Evolutionary conservation across 2,329 filamentous ascomycete species (phyloP), one percentile per base, ranked within the genome.

Genomic region (Akanthomyces lecanii): DNA sequence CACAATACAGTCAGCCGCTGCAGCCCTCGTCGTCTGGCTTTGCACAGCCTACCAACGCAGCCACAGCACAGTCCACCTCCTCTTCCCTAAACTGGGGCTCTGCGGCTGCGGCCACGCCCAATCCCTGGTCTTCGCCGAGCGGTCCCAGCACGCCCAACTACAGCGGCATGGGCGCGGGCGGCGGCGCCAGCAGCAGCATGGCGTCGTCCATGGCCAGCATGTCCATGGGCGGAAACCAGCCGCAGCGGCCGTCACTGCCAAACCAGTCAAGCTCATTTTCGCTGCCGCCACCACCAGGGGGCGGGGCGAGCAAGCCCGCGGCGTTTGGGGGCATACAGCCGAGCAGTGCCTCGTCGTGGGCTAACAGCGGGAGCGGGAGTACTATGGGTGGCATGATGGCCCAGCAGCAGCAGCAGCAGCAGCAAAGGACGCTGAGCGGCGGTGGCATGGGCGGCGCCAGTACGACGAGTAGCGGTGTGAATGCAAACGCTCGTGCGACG

Each of bases 1-100:
- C 86, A 1, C 86, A 89, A 71, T 88, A 81, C 70, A 87, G 85
- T 2, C 80, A 87, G 65, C 85, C 86, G 0, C 72, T 87, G 36
- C 83, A 83, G 61, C 82, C 83, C 1, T 72, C 72, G 23, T 69
- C 68, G 40, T 40, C 53, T 67, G 64, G 30, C 65, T 66, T 67
- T 71, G 65, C 69, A 68, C 51, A 71, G 50, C 64, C 74, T 56
- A 66, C 71, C 51, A 67, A 57, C 47, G 54, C 65, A 25, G 50
- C 64, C n/a, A 52, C 64, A 28, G 52, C 64, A 36, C 58, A 67
- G 14, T 65, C 72, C 1, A 69, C 73, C 6, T 74, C 79, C 0
- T 74, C 79, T 0, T 78, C 79, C 18, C 76, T 85, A 62, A 80
- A 85, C 74, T 84, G 83, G 83, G 55, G 55, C 6, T 69, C 77